These are phyloP conservation scores for Spathaspora arborariae DNA, from an alignment of 805 yeast species.

Conservation along the genomic window DNA sequence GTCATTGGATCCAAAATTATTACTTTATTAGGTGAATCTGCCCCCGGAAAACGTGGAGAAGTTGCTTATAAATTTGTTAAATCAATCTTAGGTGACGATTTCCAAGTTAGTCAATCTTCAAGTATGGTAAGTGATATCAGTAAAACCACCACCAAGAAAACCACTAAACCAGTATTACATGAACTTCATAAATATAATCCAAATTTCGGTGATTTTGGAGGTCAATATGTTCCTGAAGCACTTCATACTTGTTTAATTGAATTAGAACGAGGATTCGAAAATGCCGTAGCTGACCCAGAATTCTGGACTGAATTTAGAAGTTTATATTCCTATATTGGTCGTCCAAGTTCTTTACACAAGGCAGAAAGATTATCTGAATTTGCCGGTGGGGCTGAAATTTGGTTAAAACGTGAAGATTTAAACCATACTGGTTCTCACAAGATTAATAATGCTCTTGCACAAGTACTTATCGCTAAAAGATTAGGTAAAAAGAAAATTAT, in stretches of 20 bases:
- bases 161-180: constrained; percentile 35
- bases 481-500: constrained; percentile 73
- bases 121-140: background rate
- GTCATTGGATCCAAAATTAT: constrained; percentile 91
- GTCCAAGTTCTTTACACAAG: constrained; percentile 89
- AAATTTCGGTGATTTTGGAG: constrained; percentile 93
- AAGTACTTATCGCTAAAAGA: constrained; percentile 74
- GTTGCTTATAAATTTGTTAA: constrained; percentile 65
- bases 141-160: constrained; percentile 11
- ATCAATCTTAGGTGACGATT: constrained; percentile 62
- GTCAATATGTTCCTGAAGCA: constrained; percentile 98
- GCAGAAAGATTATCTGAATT: constrained; percentile 87
- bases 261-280: constrained; percentile 82
- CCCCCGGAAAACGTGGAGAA: constrained; percentile 55
- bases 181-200: constrained; percentile 69
- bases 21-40: constrained; percentile 61
- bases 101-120: constrained; percentile 16
- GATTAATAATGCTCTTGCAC: constrained; percentile 81
- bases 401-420: constrained; percentile 97
- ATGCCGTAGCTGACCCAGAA: constrained; percentile 80
- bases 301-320: constrained; percentile 93
- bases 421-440: constrained; percentile 89
- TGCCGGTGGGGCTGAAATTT: constrained; percentile 89
- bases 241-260: constrained; percentile 87
- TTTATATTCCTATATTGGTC: constrained; percentile 88